Percentiles rank a stretch among this genome's conserved stretches.
phyloP scores from a whole-genome alignment of 345 rosid species.

The Cardamine resedifolia region DNA sequence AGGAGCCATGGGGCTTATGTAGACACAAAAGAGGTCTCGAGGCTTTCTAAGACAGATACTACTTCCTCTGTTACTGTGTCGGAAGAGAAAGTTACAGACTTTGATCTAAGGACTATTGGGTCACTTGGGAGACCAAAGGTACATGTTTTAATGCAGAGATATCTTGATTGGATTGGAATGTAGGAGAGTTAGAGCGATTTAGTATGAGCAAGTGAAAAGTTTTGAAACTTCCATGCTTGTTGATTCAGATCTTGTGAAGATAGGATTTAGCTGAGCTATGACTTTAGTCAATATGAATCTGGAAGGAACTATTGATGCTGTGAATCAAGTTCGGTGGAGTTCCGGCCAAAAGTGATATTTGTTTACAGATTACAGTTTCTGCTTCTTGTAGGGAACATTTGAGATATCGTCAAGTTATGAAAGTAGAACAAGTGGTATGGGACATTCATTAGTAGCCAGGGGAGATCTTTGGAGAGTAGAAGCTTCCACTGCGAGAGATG shows the following conservation, averaged over 20 bases:
- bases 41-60: slow-evolving; percentile 40
- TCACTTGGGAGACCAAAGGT: slow-evolving; percentile 74
- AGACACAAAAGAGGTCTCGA: slow-evolving; percentile 40
- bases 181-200: neutral
- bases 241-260: neutral
- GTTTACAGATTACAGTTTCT: slow-evolving; percentile 13
- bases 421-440: slow-evolving; percentile 67
- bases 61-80: slow-evolving; percentile 35
- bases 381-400: slow-evolving; percentile 54
- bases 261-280: neutral
- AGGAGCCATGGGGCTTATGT: slow-evolving; percentile 37
- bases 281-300: neutral
- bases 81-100: slow-evolving; percentile 57
- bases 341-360: neutral
- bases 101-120: slow-evolving; percentile 53
- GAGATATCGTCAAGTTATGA: slow-evolving; percentile 81
- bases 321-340: neutral
- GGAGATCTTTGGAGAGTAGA: slow-evolving; percentile 97
- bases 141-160: neutral
- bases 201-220: neutral
- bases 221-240: neutral
- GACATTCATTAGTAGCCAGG: slow-evolving; percentile 79
- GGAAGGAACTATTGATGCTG: neutral
- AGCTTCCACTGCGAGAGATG: slow-evolving; percentile 71
- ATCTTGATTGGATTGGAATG: neutral